A percentile compares a stretch with the other conserved stretches of the same genome.
Evolutionary conservation across 2,329 filamentous ascomycete genomes (phyloP).

Genomic region (Lecanosticta acicola): DNA sequence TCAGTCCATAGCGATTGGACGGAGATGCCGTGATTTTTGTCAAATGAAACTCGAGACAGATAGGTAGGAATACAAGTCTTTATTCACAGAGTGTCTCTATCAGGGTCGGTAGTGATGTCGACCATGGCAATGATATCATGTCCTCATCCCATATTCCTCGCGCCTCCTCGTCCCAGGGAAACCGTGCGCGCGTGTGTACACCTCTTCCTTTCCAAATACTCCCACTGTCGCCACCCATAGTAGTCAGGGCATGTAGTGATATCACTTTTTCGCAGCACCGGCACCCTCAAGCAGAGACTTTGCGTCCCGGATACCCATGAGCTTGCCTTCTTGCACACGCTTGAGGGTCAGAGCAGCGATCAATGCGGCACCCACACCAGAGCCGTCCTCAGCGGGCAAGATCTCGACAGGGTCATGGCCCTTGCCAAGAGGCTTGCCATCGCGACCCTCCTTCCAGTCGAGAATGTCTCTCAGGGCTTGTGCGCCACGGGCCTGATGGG

Average conservation of each 20-base stretch:
- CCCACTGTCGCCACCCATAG: neutral
- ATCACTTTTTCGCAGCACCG: neutral
- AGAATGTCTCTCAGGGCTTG: slow-evolving; percentile 89
- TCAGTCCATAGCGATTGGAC: neutral
- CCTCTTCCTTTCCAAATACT: neutral
- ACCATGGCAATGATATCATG: neutral
- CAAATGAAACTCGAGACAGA: neutral
- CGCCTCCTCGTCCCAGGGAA: too few relatives aligned
- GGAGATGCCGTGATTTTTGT: neutral
- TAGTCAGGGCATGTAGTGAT: too few relatives aligned
- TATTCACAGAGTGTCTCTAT: neutral
- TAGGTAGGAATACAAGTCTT: neutral
- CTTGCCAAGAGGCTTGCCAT: slow-evolving; percentile 56
- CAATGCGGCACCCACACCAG: slow-evolving; percentile 90
- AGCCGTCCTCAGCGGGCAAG: slow-evolving; percentile 86
- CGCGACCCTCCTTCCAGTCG: slow-evolving; percentile 75
- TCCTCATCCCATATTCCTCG: neutral
- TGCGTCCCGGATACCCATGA: slow-evolving; percentile 52
- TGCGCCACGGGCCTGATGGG: slow-evolving; percentile 61
- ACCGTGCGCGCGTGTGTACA: too few relatives aligned
- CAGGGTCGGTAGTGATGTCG: neutral
- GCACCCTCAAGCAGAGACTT: slow-evolving; percentile 37
- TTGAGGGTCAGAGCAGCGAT: slow-evolving; percentile 72
- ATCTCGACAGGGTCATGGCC: slow-evolving; percentile 74
- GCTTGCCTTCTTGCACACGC: slow-evolving; percentile 55